Conservation (phyloP, 2,329 filamentous ascomycete species). For the Ophiostoma sp. region DNA sequence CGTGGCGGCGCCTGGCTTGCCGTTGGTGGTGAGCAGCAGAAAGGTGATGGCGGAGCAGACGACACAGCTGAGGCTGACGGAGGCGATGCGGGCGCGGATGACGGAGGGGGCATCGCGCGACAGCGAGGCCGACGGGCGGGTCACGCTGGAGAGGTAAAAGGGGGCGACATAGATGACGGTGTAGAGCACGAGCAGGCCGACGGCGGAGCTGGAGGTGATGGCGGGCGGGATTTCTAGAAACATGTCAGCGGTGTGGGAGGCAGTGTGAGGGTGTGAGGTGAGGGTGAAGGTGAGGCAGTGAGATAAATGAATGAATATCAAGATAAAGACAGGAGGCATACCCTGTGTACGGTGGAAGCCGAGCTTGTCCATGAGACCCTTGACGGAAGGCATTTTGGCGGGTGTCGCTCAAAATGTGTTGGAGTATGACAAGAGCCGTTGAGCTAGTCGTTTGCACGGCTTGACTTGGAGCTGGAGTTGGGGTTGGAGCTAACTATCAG, state of each 20-base stretch:
- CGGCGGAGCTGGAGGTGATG: constrained; percentile 38
- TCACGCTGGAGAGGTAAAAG: constrained; percentile 76
- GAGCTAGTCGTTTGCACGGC: not conserved
- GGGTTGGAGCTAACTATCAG: not conserved
- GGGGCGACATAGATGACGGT: constrained; percentile 87
- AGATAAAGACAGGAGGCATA: constrained; percentile 17
- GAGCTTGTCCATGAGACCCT: constrained; percentile 29
- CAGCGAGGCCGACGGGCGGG: constrained; percentile 71
- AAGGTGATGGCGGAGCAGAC: constrained; percentile 63
- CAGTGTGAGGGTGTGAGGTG: too few species aligned
- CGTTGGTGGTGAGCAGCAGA: constrained; percentile 55
- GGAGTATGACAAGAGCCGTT: not conserved
- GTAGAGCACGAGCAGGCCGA: constrained; percentile 51
- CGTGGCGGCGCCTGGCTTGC: constrained; percentile 38
- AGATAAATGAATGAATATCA: not conserved
- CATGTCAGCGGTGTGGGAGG: not conserved
- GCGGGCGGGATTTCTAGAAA: constrained; percentile 34
- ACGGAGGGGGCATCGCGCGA: constrained; percentile 84
- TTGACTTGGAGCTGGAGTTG: not conserved
- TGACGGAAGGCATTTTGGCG: constrained; percentile 28
- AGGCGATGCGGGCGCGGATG: constrained; percentile 78
- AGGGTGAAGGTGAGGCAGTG: too few species aligned
- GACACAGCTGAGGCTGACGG: constrained; percentile 70
- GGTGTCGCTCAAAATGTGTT: not conserved
- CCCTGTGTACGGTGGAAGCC: constrained; percentile 27